Percentiles rank a stretch among this genome's conserved stretches.
phyloP scores from a whole-genome alignment of 768 basidiomycete species.

The Trametes coccinea region DNA sequence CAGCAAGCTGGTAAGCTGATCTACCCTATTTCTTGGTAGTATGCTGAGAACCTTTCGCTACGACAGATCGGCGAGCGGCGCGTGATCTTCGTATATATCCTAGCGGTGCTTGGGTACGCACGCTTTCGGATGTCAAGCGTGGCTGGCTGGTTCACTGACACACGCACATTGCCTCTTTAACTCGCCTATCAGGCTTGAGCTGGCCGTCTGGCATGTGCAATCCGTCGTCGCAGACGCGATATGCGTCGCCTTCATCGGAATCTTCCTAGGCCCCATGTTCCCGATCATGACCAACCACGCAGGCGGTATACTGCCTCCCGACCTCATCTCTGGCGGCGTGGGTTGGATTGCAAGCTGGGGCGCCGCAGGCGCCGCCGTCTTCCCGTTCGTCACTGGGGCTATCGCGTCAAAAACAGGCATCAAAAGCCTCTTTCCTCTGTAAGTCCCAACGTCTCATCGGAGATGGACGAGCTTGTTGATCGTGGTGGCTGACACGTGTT shows the following conservation, averaged over 20 bases:
- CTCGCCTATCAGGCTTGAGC: conserved; percentile 42
- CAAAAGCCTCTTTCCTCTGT: conserved; percentile 49
- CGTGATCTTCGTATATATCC: conserved; percentile 18
- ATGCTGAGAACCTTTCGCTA: neutral
- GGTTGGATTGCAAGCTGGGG: conserved; percentile 57
- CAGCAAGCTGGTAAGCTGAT: conserved; percentile 40
- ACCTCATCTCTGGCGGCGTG: conserved; percentile 43
- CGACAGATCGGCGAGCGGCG: conserved; percentile 39
- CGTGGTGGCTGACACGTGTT: too few relatives aligned
- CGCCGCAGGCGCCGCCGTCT: conserved; percentile 48
- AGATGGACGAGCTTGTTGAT: neutral
- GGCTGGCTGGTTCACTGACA: too few relatives aligned
- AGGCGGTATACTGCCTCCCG: conserved; percentile 43
- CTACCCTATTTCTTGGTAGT: conserved; percentile 2
- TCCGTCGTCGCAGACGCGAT: conserved; percentile 54
- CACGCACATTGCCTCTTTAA: too few relatives aligned
- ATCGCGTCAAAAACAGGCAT: conserved; percentile 46
- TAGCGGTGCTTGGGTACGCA: conserved; percentile 38
- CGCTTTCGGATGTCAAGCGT: neutral
- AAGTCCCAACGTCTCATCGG: conserved; percentile 22
- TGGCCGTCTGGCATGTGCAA: conserved; percentile 59
- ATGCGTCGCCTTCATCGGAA: conserved; percentile 53
- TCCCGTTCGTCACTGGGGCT: conserved; percentile 53
- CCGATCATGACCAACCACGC: conserved; percentile 44
- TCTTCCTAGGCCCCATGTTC: conserved; percentile 51